A percentile compares a stretch with the other conserved stretches of the same genome.
phyloP scores from a whole-genome alignment of 208 protist genomes.

The Leishmania martiniquensis region DNA sequence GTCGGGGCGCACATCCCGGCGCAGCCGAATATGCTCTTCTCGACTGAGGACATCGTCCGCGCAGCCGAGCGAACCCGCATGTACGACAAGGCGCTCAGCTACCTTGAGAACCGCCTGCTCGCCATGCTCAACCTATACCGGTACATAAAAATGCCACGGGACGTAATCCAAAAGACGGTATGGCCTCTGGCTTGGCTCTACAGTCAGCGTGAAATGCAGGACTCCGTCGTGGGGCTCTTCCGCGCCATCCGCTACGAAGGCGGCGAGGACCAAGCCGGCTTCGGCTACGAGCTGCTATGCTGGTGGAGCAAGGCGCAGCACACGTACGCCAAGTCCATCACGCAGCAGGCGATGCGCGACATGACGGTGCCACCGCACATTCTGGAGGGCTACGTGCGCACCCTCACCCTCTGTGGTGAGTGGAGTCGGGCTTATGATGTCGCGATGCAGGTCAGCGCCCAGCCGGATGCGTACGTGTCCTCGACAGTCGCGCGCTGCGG shows the following conservation, averaged over 20 bases:
- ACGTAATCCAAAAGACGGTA: constrained; percentile 77
- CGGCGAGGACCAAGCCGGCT: constrained; percentile 78
- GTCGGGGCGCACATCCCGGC: constrained; percentile 41
- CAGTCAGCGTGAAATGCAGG: constrained; percentile 91
- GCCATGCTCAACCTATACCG: constrained; percentile 70
- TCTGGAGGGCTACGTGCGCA: constrained; percentile 85
- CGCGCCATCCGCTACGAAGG: constrained; percentile 75
- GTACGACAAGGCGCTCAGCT: constrained; percentile 92
- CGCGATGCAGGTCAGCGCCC: constrained; percentile 49
- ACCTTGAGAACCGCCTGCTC: constrained; percentile 80
- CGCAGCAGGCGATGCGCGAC: constrained; percentile 31
- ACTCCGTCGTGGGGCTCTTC: constrained; percentile 91
- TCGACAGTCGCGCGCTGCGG: constrained; percentile 76
- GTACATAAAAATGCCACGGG: constrained; percentile 68
- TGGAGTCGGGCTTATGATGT: constrained; percentile 75
- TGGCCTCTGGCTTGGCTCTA: constrained; percentile 90
- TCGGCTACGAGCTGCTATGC: constrained; percentile 86
- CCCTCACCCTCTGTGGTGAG: constrained; percentile 87
- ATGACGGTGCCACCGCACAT: constrained; percentile 41
- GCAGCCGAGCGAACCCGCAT: constrained; percentile 86
- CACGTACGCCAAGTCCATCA: constrained; percentile 73
- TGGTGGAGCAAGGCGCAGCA: constrained; percentile 87
- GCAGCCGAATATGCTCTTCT: constrained; percentile 76
- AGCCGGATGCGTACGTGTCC: constrained; percentile 35
- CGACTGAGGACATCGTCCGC: constrained; percentile 81